Conservation (phyloP, 345 rosid genomes). For the Melaleuca alternifolia region DNA sequence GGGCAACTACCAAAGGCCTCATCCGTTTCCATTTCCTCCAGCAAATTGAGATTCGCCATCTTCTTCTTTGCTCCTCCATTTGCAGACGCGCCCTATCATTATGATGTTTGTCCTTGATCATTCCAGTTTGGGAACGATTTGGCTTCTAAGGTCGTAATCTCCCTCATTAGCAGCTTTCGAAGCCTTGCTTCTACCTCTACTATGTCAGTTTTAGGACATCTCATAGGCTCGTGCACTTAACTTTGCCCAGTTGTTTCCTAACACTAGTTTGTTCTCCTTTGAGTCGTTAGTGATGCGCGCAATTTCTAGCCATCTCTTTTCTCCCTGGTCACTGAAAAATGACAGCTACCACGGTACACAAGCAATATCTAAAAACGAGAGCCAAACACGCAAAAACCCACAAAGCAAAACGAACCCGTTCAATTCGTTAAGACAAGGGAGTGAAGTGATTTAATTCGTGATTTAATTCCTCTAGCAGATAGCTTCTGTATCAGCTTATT, state of each 20-base stretch:
- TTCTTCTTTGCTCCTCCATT: neutral
- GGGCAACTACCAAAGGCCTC: neutral
- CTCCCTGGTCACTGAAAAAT: neutral
- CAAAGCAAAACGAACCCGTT: neutral
- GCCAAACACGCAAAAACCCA: neutral
- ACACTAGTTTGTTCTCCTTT: neutral
- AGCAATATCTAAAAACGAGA: neutral
- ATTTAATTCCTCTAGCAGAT: too few species aligned
- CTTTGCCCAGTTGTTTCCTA: neutral
- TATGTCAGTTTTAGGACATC: neutral
- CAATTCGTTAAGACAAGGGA: neutral
- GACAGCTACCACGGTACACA: neutral
- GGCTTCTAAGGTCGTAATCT: neutral
- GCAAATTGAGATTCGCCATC: neutral
- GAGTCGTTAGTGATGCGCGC: neutral
- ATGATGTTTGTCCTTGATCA: neutral
- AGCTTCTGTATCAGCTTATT: neutral
- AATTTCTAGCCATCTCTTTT: neutral
- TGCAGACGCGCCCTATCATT: neutral
- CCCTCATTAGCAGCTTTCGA: neutral
- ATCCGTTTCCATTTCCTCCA: neutral
- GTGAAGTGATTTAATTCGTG: neutral
- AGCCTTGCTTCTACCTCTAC: neutral
- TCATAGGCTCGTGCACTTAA: neutral
- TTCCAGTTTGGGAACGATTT: neutral